phyloP scores from a whole-genome alignment of 1,284 basidiomycete species.

The Trametes versicolor region DNA sequence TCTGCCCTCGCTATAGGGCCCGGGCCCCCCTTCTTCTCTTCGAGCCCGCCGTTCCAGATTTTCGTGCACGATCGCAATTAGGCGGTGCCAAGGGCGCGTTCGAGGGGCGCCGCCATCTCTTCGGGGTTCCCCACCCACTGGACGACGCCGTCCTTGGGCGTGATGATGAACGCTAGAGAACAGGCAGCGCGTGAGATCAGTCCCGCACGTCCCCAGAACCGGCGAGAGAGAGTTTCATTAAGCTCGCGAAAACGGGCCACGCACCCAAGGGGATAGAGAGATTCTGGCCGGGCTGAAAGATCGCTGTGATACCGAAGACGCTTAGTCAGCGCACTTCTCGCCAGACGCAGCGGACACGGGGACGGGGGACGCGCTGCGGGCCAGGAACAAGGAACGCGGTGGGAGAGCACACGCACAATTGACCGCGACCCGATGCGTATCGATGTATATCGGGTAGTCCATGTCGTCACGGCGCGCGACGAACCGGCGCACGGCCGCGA shows the following conservation, averaged over 20 bases:
- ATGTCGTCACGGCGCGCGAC: conserved; percentile 41
- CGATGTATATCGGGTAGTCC: conserved; percentile 45
- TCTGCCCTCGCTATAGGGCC: not conserved
- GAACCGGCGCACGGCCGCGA: conserved; percentile 40
- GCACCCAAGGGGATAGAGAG: conserved; percentile 45
- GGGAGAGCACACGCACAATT: conserved; percentile 34
- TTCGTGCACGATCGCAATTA: conserved; percentile 17
- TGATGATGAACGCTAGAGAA: conserved; percentile 44
- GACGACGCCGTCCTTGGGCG: conserved; percentile 43
- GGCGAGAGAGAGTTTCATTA: conserved; percentile 30
- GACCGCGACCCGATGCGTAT: conserved; percentile 42
- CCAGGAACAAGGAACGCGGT: conserved; percentile 21
- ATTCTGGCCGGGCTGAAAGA: conserved; percentile 45
- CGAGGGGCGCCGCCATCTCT: conserved; percentile 43
- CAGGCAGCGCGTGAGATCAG: conserved; percentile 12
- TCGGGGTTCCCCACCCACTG: conserved; percentile 47
- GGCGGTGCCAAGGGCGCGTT: conserved; percentile 32
- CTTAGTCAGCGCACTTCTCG: conserved; percentile 26
- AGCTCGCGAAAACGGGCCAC: conserved; percentile 26
- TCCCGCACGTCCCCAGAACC: conserved; percentile 13
- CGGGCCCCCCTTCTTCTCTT: conserved; percentile 3
- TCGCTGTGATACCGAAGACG: conserved; percentile 35
- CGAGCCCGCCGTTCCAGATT: not conserved
- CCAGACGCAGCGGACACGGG: not conserved
- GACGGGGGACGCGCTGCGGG: conserved; percentile 10